These are phyloP conservation scores for Halenospora varia DNA, from an alignment of 495 filamentous ascomycete genomes.

Conservation along the genomic window DNA sequence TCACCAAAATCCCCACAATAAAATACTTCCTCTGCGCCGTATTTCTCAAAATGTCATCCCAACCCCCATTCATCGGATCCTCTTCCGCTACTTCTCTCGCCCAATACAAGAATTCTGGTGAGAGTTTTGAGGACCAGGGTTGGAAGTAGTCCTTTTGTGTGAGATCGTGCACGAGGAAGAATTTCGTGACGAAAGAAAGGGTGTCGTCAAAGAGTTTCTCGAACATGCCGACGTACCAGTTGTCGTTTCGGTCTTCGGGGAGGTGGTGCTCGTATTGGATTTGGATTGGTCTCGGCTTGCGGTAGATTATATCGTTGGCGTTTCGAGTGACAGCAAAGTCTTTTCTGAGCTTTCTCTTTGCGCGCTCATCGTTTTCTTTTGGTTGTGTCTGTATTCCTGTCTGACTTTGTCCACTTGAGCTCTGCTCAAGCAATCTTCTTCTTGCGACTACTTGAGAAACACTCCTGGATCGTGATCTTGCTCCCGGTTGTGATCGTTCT, in stretches of 20 bases:
- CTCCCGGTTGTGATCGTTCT: no score
- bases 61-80: conserved; percentile 28
- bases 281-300: conserved; percentile 12
- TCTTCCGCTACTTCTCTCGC: conserved; percentile 14
- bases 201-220: conserved; percentile 4
- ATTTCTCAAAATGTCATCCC: conserved; percentile 36
- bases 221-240: conserved; percentile 14
- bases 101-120: conserved; percentile 17
- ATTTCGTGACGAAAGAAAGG: neutral
- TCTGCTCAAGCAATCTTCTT: no score
- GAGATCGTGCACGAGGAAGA: conserved; percentile 16
- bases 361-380: neutral
- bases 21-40: conserved; percentile 33
- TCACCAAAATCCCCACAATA: conserved; percentile 35
- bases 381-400: neutral
- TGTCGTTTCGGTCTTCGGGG: conserved; percentile 8
- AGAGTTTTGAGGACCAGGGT: conserved; percentile 11
- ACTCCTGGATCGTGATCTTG: no score
- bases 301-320: neutral
- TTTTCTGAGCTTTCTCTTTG: neutral
- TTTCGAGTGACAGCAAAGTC: neutral
- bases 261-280: conserved; percentile 11
- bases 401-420: no score
- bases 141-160: conserved; percentile 10
- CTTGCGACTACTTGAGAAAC: no score